Evolutionary conservation across 73 alveolate species (phyloP).

Genomic region (Paramecium biaurelia): DNA sequence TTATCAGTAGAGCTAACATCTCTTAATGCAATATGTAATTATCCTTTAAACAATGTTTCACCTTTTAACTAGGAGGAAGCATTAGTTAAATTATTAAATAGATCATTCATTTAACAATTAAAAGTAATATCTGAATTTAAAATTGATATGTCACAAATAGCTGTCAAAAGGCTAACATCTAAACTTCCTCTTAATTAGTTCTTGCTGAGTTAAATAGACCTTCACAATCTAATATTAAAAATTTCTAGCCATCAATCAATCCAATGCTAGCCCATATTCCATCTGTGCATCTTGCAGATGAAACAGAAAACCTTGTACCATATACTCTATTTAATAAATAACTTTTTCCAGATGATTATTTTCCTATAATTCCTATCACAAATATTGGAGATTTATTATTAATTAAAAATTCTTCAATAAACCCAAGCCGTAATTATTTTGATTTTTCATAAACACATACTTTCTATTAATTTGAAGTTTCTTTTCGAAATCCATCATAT

Average conservation of each 20-base stretch:
- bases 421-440: not conserved
- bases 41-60: slow-evolving; percentile 44
- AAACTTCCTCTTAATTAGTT: slow-evolving; percentile 71
- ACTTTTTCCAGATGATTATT: slow-evolving; percentile 77
- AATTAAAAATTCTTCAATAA: not conserved
- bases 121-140: slow-evolving; percentile 64
- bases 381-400: not conserved
- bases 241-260: not conserved
- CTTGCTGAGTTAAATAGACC: slow-evolving; percentile 75
- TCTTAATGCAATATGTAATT: not conserved
- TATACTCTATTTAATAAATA: slow-evolving; percentile 71
- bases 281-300: slow-evolving; percentile 81
- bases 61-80: not conserved
- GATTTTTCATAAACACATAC: not conserved
- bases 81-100: not conserved
- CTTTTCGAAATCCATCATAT: not conserved
- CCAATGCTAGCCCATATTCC: slow-evolving; percentile 77
- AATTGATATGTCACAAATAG: slow-evolving; percentile 70
- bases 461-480: not conserved
- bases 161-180: slow-evolving; percentile 67
- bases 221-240: slow-evolving; percentile 75
- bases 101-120: not conserved
- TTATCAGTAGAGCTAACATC: slow-evolving; percentile 4
- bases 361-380: slow-evolving; percentile 62
- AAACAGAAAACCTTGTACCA: slow-evolving; percentile 82